phyloP scores from a whole-genome alignment of 805 yeast genomes.

The Metschnikowia henanensis region DNA sequence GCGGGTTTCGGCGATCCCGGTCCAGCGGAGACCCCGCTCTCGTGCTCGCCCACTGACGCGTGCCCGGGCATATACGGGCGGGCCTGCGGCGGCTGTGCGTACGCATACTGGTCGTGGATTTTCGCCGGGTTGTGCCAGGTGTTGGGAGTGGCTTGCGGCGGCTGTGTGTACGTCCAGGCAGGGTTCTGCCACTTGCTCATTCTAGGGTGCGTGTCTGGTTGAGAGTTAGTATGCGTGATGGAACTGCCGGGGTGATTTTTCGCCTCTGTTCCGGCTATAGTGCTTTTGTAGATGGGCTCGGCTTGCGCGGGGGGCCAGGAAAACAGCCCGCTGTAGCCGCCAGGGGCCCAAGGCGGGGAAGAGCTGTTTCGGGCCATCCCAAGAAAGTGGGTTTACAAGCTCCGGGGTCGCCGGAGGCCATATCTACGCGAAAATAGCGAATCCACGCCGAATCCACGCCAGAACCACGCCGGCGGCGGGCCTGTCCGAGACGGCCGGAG shows the following conservation, averaged over 20 bases:
- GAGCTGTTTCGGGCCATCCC: too few relatives aligned
- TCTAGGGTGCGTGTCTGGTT: not conserved
- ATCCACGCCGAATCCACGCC: too few relatives aligned
- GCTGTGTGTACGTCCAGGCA: conserved; percentile 11
- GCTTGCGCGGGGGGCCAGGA: too few relatives aligned
- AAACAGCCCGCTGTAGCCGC: too few relatives aligned
- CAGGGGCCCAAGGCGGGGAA: too few relatives aligned
- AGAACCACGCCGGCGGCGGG: too few relatives aligned
- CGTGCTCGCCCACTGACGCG: not conserved
- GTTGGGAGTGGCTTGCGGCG: conserved; percentile 2
- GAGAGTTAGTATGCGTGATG: conserved; percentile 6
- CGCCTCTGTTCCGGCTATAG: too few relatives aligned
- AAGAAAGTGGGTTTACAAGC: too few relatives aligned
- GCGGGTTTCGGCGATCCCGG: not conserved
- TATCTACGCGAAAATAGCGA: too few relatives aligned
- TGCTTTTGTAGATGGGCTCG: too few relatives aligned
- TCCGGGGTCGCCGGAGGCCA: too few relatives aligned
- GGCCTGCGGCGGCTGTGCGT: conserved; percentile 11
- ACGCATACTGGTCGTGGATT: conserved; percentile 6
- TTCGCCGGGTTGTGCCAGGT: conserved; percentile 2
- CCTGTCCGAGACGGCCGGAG: not conserved
- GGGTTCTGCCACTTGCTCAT: conserved; percentile 21
- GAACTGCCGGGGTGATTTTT: too few relatives aligned
- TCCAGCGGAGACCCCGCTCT: not conserved
- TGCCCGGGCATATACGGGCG: not conserved